Evolutionary conservation across 2,329 filamentous ascomycete genomes (phyloP).

Genomic region (Calonectria leucothoes): DNA sequence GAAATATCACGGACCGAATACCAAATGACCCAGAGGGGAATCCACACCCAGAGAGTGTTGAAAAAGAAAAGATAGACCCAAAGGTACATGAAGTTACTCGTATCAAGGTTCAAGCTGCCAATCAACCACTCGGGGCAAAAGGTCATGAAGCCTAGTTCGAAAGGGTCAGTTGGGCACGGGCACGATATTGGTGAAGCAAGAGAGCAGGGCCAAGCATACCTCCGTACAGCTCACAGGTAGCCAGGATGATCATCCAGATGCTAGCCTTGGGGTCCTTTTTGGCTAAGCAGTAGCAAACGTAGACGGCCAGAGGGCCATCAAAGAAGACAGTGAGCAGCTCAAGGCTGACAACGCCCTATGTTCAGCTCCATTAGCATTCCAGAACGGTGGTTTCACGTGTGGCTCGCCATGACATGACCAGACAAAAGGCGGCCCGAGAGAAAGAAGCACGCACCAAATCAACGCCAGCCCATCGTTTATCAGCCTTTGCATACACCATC

Average conservation of each 20-base stretch:
- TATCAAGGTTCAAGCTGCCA: slow-evolving; percentile 70
- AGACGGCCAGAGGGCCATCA: slow-evolving; percentile 69
- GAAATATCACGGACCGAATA: slow-evolving; percentile 66
- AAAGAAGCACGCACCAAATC: slow-evolving; percentile 60
- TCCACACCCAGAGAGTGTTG: slow-evolving; percentile 75
- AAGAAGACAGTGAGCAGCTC: slow-evolving; percentile 75
- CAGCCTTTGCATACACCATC: slow-evolving; percentile 77
- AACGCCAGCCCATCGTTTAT: slow-evolving; percentile 71
- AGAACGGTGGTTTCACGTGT: background rate
- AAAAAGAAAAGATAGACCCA: slow-evolving; percentile 78
- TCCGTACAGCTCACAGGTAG: slow-evolving; percentile 75
- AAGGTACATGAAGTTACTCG: slow-evolving; percentile 75
- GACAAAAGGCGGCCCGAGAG: too few species aligned
- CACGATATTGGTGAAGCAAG: background rate
- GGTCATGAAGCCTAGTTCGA: slow-evolving; percentile 72
- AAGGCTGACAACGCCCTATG: slow-evolving; percentile 68
- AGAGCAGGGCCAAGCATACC: slow-evolving; percentile 52
- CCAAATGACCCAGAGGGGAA: slow-evolving; percentile 70
- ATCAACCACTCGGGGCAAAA: slow-evolving; percentile 78
- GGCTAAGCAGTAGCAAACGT: slow-evolving; percentile 70
- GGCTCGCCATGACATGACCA: background rate
- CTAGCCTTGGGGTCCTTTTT: slow-evolving; percentile 65
- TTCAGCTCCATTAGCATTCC: background rate
- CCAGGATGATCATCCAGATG: slow-evolving; percentile 73
- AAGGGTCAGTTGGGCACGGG: background rate